A percentile compares a stretch with the other conserved stretches of the same genome.
phyloP scores from a whole-genome alignment of 2,329 filamentous ascomycete genomes.

The Pyrenophora graminea region DNA sequence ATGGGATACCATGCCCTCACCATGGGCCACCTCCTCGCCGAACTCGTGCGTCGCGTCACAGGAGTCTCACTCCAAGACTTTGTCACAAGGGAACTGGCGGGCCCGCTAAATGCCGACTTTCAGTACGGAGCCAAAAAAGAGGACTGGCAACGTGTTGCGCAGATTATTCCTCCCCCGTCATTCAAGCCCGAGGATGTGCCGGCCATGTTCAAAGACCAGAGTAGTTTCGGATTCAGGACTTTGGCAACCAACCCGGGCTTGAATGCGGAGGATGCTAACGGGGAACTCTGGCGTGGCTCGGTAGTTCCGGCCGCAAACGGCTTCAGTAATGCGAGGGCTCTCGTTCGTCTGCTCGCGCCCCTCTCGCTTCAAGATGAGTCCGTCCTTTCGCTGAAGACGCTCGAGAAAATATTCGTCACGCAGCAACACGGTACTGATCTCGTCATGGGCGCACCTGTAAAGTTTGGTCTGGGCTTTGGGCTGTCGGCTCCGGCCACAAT shows the following conservation, averaged over 20 bases:
- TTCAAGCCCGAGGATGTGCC: not conserved
- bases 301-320: conserved; percentile 15
- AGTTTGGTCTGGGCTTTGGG: conserved; percentile 19
- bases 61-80: conserved; percentile 11
- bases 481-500: conserved; percentile 2
- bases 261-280: conserved; percentile 10
- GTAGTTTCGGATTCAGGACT: conserved; percentile 5
- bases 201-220: not conserved
- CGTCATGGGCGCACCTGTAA: conserved; percentile 1
- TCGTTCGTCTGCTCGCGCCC: conserved; percentile 13
- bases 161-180: conserved; percentile 17
- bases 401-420: conserved; percentile 19
- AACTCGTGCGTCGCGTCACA: conserved; percentile 13
- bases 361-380: conserved; percentile 8
- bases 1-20: conserved; percentile 22
- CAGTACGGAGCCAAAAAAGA: conserved; percentile 14
- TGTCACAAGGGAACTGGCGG: conserved; percentile 66
- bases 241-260: conserved; percentile 13
- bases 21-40: conserved; percentile 22
- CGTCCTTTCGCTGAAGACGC: conserved; percentile 13
- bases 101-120: conserved; percentile 53
- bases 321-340: conserved; percentile 17
- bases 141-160: conserved; percentile 14
- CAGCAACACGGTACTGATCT: conserved; percentile 14
- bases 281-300: conserved; percentile 1